These are phyloP conservation scores for Papiliotrema terrestris DNA, from an alignment of 1,284 basidiomycete species.

Conservation along the genomic window DNA sequence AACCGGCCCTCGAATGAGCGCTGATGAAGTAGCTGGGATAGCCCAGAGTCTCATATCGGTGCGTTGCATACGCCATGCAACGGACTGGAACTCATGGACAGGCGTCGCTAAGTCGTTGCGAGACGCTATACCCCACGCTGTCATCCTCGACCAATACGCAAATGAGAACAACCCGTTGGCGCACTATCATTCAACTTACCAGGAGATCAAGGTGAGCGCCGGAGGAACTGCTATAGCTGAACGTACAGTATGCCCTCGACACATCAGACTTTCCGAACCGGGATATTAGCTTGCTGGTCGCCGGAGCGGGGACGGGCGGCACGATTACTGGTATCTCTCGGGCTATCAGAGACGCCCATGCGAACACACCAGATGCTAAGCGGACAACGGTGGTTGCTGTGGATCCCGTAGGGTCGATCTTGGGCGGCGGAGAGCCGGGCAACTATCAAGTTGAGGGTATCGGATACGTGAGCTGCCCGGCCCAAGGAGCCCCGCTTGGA, in stretches of 20 bases:
- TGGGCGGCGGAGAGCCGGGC: constrained; percentile 59
- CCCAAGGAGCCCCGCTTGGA: background rate
- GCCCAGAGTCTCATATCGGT: constrained; percentile 84
- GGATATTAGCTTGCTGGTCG: constrained; percentile 79
- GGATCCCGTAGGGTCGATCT: constrained; percentile 89
- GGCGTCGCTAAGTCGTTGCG: constrained; percentile 77
- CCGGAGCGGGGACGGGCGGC: constrained; percentile 90
- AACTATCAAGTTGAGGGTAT: constrained; percentile 89
- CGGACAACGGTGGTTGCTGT: constrained; percentile 65
- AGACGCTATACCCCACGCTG: constrained; percentile 72
- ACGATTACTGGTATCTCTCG: constrained; percentile 84
- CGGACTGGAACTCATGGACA: constrained; percentile 32
- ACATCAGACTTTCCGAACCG: constrained; percentile 43
- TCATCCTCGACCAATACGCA: constrained; percentile 87
- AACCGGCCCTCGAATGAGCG: background rate
- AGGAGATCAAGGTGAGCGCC: constrained; percentile 70
- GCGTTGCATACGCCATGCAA: constrained; percentile 39
- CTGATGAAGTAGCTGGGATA: constrained; percentile 43
- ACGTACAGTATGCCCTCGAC: constrained; percentile 39
- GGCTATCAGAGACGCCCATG: constrained; percentile 64
- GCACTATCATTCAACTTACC: constrained; percentile 80
- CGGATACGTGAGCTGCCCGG: constrained; percentile 53
- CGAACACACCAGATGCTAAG: constrained; percentile 7
- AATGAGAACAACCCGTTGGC: constrained; percentile 77
- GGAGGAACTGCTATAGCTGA: background rate